A percentile compares a stretch with the other conserved stretches of the same genome.
Conservation (phyloP, 768 basidiomycete genomes). For the Hericium erinaceus region DNA sequence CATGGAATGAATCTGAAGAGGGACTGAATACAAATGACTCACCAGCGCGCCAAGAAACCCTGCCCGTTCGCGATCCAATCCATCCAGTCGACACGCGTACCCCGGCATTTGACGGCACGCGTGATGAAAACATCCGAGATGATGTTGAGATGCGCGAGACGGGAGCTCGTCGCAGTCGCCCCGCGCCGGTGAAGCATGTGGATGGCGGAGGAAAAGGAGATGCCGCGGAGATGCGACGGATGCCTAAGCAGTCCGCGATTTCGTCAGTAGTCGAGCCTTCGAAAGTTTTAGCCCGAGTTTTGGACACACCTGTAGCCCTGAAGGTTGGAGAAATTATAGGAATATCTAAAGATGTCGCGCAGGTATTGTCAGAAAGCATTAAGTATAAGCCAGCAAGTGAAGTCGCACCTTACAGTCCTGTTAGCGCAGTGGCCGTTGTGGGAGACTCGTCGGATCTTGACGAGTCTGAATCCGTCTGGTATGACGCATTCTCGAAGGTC, state of each 20-base stretch:
- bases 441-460: neutral
- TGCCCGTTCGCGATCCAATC: too few species aligned
- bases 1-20: too few species aligned
- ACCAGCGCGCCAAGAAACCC: too few species aligned
- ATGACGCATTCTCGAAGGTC: neutral
- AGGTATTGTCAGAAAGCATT: neutral
- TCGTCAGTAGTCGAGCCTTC: neutral
- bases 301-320: neutral
- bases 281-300: neutral
- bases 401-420: neutral
- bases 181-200: too few species aligned
- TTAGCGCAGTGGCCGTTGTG: neutral
- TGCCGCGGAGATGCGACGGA: neutral
- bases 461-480: neutral
- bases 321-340: neutral
- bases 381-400: neutral
- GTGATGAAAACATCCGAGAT: neutral
- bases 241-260: neutral
- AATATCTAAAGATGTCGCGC: neutral
- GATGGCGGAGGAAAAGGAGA: too few species aligned
- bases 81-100: too few species aligned
- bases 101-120: too few species aligned
- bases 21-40: too few species aligned
- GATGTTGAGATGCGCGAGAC: neutral
- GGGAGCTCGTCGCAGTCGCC: too few species aligned